Conservation (phyloP, 257 asterid species). For the Nicotiana sylvestris region DNA sequence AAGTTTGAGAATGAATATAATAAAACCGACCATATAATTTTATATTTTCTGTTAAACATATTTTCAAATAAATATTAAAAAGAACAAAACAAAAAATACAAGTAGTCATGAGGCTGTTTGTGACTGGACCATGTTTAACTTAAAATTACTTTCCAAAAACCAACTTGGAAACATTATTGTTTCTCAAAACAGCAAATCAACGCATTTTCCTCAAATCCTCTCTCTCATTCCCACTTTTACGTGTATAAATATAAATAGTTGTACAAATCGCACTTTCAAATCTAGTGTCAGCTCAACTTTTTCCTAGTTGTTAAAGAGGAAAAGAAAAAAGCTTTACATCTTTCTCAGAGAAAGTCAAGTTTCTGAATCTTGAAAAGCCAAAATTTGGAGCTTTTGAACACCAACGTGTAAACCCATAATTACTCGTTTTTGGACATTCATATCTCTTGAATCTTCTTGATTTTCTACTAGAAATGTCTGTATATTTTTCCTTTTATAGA, state of each 20-base stretch:
- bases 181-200: not conserved
- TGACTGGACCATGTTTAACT: not conserved
- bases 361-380: too few relatives aligned
- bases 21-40: too few relatives aligned
- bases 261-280: not conserved
- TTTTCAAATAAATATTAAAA: too few relatives aligned
- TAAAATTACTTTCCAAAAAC: not conserved
- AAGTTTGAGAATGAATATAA: too few relatives aligned
- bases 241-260: not conserved
- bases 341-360: too few relatives aligned
- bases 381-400: not conserved
- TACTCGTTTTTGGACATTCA: not conserved
- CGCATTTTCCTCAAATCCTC: not conserved
- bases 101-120: not conserved
- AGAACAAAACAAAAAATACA: not conserved
- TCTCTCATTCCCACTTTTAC: not conserved
- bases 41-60: too few relatives aligned
- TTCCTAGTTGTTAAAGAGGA: not conserved
- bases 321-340: not conserved
- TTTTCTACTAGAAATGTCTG: not conserved
- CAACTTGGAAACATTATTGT: not conserved
- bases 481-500: not conserved
- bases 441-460: not conserved
- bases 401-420: not conserved
- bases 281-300: not conserved